These are phyloP conservation scores for Harringtonia lauricola DNA, from an alignment of 2,329 filamentous ascomycete genomes.

Conservation along the genomic window DNA sequence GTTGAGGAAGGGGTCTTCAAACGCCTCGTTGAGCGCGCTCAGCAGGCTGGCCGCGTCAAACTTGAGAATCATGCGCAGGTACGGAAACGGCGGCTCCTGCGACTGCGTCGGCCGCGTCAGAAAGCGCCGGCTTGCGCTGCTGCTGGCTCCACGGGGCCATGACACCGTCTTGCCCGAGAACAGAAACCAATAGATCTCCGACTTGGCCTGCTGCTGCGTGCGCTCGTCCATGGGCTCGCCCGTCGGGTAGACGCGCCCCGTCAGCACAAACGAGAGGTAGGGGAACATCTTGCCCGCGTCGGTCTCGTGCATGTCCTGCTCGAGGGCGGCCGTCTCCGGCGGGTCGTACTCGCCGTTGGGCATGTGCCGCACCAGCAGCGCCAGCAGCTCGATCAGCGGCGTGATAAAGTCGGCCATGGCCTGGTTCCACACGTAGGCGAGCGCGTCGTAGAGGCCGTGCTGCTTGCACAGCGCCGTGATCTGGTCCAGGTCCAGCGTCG, in stretches of 20 bases:
- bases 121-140: constrained; percentile 46
- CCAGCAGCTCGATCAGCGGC: constrained; percentile 72
- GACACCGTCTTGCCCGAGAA: constrained; percentile 72
- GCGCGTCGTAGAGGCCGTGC: constrained; percentile 83
- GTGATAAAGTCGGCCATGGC: constrained; percentile 83
- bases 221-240: constrained; percentile 63
- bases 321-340: constrained; percentile 38
- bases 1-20: constrained; percentile 90
- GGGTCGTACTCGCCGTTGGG: constrained; percentile 33
- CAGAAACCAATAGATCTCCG: constrained; percentile 83
- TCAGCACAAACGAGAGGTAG: constrained; percentile 85
- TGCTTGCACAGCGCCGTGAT: constrained; percentile 84
- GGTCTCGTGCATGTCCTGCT: constrained; percentile 50
- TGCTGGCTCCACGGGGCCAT: constrained; percentile 60
- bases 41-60: constrained; percentile 89
- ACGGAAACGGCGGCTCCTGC: constrained; percentile 69
- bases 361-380: constrained; percentile 52
- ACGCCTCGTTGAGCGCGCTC: constrained; percentile 92
- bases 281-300: constrained; percentile 88
- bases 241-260: constrained; percentile 83
- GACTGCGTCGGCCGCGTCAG: constrained; percentile 41
- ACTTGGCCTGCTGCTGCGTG: constrained; percentile 67
- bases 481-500: constrained; percentile 88
- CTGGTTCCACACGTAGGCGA: constrained; percentile 95
- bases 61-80: constrained; percentile 71